A percentile compares a stretch with the other conserved stretches of the same genome.
Evolutionary conservation across 129 eudicot species (phyloP).

Genomic region (Sambucus nigra): DNA sequence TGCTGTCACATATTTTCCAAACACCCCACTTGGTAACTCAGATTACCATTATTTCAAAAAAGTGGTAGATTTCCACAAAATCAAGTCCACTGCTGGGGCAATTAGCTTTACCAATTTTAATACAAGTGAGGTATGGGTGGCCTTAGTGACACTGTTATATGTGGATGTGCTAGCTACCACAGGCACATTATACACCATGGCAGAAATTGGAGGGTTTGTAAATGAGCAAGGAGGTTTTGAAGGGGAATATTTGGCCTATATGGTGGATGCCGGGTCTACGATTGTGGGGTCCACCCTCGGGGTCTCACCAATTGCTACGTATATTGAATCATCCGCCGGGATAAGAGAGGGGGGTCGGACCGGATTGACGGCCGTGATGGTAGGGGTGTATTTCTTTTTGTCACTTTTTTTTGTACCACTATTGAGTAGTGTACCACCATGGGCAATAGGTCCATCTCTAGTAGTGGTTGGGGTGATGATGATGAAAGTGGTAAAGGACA

Average conservation of each 20-base stretch:
- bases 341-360: constrained; percentile 80
- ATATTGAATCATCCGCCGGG: constrained; percentile 75
- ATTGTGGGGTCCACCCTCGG: constrained; percentile 78
- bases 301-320: constrained; percentile 77
- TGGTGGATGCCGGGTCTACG: constrained; percentile 85
- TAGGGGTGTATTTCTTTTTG: constrained; percentile 58
- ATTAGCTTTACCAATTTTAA: constrained; percentile 62
- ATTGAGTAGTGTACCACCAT: constrained; percentile 72
- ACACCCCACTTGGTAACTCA: constrained; percentile 58
- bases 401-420: constrained; percentile 64
- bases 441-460: constrained; percentile 90
- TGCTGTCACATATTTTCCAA: constrained; percentile 54
- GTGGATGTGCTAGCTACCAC: constrained; percentile 83
- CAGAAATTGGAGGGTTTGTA: constrained; percentile 59
- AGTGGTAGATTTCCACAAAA: constrained; percentile 64
- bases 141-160: constrained; percentile 59
- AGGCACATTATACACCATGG: constrained; percentile 81
- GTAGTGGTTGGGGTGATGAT: constrained; percentile 84
- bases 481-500: constrained; percentile 85
- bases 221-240: constrained; percentile 49
- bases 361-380: constrained; percentile 65
- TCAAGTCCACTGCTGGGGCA: constrained; percentile 63
- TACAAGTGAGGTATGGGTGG: constrained; percentile 66
- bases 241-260: constrained; percentile 73
- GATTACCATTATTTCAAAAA: constrained; percentile 55